A percentile compares a stretch with the other conserved stretches of the same genome.
Evolutionary conservation across 2,329 filamentous ascomycete species (phyloP).

Genomic region (Erysiphe pulchra): DNA sequence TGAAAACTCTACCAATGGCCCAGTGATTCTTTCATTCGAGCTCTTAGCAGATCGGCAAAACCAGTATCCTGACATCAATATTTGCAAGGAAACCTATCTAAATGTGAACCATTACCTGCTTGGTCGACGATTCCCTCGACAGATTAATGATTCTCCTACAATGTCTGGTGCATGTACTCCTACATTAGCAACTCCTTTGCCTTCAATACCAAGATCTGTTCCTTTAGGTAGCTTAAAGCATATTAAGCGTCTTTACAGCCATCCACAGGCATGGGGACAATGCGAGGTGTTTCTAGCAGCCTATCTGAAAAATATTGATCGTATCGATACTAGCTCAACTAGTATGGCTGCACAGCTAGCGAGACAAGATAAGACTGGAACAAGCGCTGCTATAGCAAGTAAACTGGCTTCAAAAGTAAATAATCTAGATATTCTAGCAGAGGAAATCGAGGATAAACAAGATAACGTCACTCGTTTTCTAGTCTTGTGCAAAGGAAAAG

Average conservation of each 20-base stretch:
- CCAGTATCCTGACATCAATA: slow-evolving; percentile 39
- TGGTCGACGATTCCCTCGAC: slow-evolving; percentile 18
- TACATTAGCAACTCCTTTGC: slow-evolving; percentile 20
- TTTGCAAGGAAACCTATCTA: slow-evolving; percentile 68
- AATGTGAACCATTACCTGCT: slow-evolving; percentile 74
- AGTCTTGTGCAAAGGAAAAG: slow-evolving; percentile 22
- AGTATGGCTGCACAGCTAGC: slow-evolving; percentile 64
- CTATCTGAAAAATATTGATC: slow-evolving; percentile 48
- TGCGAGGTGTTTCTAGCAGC: slow-evolving; percentile 49
- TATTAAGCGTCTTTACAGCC: slow-evolving; percentile 61
- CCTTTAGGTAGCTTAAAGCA: slow-evolving; percentile 28
- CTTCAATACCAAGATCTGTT: slow-evolving; percentile 19
- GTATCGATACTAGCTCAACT: slow-evolving; percentile 64
- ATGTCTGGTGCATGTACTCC: slow-evolving; percentile 23
- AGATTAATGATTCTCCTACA: slow-evolving; percentile 8
- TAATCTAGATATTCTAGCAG: slow-evolving; percentile 41
- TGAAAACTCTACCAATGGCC: slow-evolving; percentile 88
- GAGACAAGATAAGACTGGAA: slow-evolving; percentile 27
- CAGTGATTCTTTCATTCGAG: slow-evolving; percentile 74
- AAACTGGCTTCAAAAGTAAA: slow-evolving; percentile 43
- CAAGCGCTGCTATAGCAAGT: slow-evolving; percentile 55
- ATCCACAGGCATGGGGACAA: slow-evolving; percentile 89
- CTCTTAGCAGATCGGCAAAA: slow-evolving; percentile 51
- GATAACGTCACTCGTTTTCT: slow-evolving; percentile 67
- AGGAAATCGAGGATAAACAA: slow-evolving; percentile 42